Evolutionary conservation across 1,284 basidiomycete species (phyloP).

Genomic region (Kwoniella shivajii): DNA sequence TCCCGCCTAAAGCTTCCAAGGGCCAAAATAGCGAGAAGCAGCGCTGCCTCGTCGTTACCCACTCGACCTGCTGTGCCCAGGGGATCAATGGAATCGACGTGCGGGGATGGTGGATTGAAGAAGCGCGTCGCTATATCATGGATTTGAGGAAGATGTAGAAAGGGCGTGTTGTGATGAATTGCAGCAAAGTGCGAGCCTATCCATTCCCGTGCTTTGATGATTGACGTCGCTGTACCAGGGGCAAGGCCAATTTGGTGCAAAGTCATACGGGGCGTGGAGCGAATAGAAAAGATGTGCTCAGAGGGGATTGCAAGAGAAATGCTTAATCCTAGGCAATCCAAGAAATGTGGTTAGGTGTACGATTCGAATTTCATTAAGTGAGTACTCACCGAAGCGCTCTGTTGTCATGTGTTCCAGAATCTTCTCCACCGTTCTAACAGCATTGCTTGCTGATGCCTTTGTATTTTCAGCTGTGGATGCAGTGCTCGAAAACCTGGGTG

Average conservation of each 20-base stretch:
- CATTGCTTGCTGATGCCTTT: too few relatives aligned
- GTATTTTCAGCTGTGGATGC: too few relatives aligned
- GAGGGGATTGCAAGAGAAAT: slow-evolving; percentile 11
- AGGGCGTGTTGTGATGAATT: slow-evolving; percentile 28
- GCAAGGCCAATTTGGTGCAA: slow-evolving; percentile 21
- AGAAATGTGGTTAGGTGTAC: too few relatives aligned
- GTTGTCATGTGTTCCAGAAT: too few relatives aligned
- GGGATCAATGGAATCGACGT: too few relatives aligned
- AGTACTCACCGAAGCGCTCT: too few relatives aligned
- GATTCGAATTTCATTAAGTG: too few relatives aligned
- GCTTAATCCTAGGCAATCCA: slow-evolving; percentile 13
- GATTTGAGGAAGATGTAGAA: slow-evolving; percentile 19
- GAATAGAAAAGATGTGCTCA: slow-evolving; percentile 19
- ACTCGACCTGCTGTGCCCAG: neutral
- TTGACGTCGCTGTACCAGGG: slow-evolving; percentile 4
- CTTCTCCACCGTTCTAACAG: too few relatives aligned
- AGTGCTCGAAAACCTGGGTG: too few relatives aligned
- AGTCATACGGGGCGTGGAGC: slow-evolving; percentile 3
- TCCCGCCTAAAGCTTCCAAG: slow-evolving; percentile 21
- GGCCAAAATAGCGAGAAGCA: slow-evolving; percentile 21
- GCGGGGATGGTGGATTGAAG: too few relatives aligned
- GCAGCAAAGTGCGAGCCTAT: slow-evolving; percentile 24
- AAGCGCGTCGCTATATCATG: slow-evolving; percentile 11
- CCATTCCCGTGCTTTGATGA: slow-evolving; percentile 17
- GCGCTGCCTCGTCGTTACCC: slow-evolving; percentile 16